Evolutionary conservation across 495 filamentous ascomycete species (phyloP).

Genomic region (Neohortaea acidophila): DNA sequence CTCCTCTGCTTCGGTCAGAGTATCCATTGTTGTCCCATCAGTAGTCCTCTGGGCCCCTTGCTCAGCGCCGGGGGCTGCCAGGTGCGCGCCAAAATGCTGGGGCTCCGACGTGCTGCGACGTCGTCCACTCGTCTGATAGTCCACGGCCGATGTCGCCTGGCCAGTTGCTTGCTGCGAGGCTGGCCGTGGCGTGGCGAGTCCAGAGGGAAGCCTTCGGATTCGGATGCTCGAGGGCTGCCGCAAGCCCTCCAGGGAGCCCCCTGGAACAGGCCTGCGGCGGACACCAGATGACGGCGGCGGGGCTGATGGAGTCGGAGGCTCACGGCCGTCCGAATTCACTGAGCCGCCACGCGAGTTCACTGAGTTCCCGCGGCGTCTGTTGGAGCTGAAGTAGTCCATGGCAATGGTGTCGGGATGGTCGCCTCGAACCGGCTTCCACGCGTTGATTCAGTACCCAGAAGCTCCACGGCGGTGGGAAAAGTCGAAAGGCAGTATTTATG

Average conservation of each 20-base stretch:
- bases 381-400: conserved; percentile 5
- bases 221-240: conserved; percentile 14
- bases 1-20: conserved; percentile 5
- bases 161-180: not conserved
- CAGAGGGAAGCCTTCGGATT: conserved; percentile 11
- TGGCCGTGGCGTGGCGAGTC: not conserved
- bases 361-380: not conserved
- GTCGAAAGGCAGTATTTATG: too few species aligned
- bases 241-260: conserved; percentile 4
- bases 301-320: too few species aligned
- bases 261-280: too few species aligned
- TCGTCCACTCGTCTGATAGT: conserved; percentile 3
- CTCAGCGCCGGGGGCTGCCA: not conserved
- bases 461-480: too few species aligned
- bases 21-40: conserved; percentile 7
- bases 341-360: too few species aligned
- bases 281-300: too few species aligned
- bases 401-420: too few species aligned
- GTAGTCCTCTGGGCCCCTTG: conserved; percentile 7
- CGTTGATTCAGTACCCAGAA: not conserved
- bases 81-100: conserved; percentile 5
- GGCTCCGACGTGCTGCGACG: conserved; percentile 17
- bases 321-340: too few species aligned
- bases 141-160: not conserved
- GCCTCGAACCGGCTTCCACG: not conserved